Evolutionary conservation across 116 monocot genomes (phyloP).

Genomic region (Papilionanthe hybrid): DNA sequence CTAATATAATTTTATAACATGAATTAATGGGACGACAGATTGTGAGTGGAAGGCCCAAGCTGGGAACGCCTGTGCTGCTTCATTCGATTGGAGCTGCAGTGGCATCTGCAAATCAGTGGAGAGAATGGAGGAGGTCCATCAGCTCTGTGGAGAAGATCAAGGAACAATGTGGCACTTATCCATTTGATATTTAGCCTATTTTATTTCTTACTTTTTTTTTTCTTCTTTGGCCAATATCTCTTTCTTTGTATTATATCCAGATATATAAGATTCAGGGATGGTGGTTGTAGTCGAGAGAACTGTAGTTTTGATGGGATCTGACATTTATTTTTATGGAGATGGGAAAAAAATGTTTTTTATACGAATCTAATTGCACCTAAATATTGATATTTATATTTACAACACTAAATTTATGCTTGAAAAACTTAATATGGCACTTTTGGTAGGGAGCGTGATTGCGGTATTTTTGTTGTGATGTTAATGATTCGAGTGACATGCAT

Average conservation of each 20-base stretch:
- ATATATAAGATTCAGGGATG: not conserved
- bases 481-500: no score
- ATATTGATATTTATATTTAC: no score
- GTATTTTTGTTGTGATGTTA: no score
- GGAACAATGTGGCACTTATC: constrained; percentile 7
- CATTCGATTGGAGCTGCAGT: constrained; percentile 17
- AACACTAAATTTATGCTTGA: no score
- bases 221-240: not conserved
- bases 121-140: constrained; percentile 20
- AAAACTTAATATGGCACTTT: no score
- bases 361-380: no score
- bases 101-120: constrained; percentile 13
- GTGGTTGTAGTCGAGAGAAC: not conserved
- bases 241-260: not conserved
- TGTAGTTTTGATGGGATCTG: not conserved
- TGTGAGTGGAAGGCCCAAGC: constrained; percentile 18
- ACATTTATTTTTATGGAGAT: not conserved
- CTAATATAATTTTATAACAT: not conserved
- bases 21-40: not conserved
- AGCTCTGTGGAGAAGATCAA: constrained; percentile 7
- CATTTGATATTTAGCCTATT: not conserved
- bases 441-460: no score
- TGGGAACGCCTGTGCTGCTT: constrained; percentile 9
- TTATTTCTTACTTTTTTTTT: not conserved
- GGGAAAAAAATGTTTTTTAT: no score